These are phyloP conservation scores for Cryptococcus floricola DNA, from an alignment of 1,284 basidiomycete genomes.

Conservation along the genomic window DNA sequence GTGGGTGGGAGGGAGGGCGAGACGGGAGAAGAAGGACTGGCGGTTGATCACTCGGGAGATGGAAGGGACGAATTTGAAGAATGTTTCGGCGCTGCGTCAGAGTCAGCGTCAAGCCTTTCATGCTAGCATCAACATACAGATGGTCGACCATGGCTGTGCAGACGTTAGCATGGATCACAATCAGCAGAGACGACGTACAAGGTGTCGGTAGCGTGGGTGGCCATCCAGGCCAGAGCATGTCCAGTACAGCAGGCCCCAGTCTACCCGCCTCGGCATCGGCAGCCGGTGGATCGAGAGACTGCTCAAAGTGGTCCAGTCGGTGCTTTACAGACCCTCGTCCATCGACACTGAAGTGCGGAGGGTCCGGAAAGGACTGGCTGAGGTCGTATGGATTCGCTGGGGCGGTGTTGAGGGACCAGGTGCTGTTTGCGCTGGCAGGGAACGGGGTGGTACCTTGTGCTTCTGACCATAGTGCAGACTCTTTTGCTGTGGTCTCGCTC, in stretches of 20 bases:
- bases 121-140: constrained; percentile 25
- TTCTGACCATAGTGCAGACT: no score
- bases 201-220: constrained; percentile 39
- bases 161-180: neutral
- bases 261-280: constrained; percentile 22
- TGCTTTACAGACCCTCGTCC: neutral
- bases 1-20: constrained; percentile 49
- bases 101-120: neutral
- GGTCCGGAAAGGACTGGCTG: no score
- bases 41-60: constrained; percentile 43
- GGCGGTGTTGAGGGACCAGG: no score
- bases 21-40: constrained; percentile 39
- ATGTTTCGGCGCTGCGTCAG: constrained; percentile 35
- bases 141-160: constrained; percentile 36
- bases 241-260: constrained; percentile 24
- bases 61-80: constrained; percentile 43
- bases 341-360: neutral
- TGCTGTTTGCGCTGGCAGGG: no score
- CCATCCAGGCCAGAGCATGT: constrained; percentile 45
- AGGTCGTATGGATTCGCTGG: no score
- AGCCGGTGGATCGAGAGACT: neutral
- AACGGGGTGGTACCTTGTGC: no score
- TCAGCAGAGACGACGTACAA: constrained; percentile 7
- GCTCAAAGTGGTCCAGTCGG: no score
- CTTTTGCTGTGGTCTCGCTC: no score